These are phyloP conservation scores for Biscogniauxia mediterranea DNA, from an alignment of 2,329 filamentous ascomycete genomes.

Conservation along the genomic window DNA sequence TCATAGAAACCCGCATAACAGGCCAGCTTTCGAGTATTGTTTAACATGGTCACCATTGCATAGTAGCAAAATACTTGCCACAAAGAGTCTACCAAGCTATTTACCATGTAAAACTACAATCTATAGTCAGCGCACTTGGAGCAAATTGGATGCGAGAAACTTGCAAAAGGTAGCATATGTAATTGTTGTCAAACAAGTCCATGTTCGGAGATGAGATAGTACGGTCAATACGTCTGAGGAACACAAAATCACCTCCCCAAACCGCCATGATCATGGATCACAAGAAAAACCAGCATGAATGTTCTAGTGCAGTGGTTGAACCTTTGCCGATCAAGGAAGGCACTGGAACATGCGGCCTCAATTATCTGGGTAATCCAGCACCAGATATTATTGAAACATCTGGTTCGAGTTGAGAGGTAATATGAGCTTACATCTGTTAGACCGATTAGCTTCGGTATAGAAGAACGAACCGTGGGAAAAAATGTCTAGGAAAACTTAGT, in stretches of 20 bases:
- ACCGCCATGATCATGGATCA: neutral
- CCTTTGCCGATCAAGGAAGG: neutral
- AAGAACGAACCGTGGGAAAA: no score
- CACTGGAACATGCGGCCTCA: neutral
- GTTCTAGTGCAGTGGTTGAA: neutral
- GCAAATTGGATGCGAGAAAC: neutral
- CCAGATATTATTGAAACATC: neutral
- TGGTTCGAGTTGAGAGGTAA: neutral
- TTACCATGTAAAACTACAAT: neutral
- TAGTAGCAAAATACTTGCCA: constrained; percentile 1
- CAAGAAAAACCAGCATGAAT: neutral
- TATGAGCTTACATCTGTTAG: neutral
- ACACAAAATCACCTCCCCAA: neutral
- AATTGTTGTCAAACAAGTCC: neutral
- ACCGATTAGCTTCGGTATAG: no score
- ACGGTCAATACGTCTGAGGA: neutral
- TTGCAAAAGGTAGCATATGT: neutral
- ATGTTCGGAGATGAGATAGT: neutral
- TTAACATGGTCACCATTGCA: neutral
- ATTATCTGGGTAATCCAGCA: neutral
- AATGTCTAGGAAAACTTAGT: no score
- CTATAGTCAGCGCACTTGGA: neutral
- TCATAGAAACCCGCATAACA: no score
- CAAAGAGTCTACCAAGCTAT: neutral
- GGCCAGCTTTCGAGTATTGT: neutral